Conservation (phyloP, 495 filamentous ascomycete species). For the Neurospora discreta region DNA sequence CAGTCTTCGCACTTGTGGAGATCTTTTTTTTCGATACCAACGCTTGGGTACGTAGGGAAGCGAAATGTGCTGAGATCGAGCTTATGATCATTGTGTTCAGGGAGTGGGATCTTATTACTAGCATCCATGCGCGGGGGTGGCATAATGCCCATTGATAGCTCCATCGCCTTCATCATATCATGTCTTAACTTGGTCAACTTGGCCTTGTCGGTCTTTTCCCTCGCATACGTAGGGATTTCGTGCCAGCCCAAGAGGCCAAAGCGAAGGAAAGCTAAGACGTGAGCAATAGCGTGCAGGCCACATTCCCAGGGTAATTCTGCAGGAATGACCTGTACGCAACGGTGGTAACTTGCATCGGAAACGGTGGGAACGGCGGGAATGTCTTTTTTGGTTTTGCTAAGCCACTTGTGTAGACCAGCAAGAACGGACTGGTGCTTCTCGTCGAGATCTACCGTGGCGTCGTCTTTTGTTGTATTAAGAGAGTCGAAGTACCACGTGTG, state of each 20-base stretch:
- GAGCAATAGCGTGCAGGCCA: not conserved
- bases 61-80: not conserved
- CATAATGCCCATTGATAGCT: not conserved
- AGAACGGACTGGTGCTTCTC: not conserved
- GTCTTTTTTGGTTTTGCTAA: not conserved
- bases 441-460: not conserved
- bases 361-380: not conserved
- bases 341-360: not conserved
- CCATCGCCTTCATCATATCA: not conserved
- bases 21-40: not conserved
- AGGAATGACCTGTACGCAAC: not conserved
- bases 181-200: not conserved
- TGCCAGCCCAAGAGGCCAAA: not conserved
- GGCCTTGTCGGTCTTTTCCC: not conserved
- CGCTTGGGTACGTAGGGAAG: not conserved
- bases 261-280: not conserved
- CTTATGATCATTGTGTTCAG: not conserved
- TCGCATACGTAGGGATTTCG: not conserved
- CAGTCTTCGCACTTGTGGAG: not conserved
- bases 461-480: not conserved
- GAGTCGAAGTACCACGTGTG: conserved; percentile 4
- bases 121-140: not conserved
- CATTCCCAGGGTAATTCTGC: not conserved
- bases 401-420: not conserved
- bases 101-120: not conserved